A percentile compares a stretch with the other conserved stretches of the same genome.
Conservation (phyloP, 257 asterid species). For the Gardenia jasminoides region DNA sequence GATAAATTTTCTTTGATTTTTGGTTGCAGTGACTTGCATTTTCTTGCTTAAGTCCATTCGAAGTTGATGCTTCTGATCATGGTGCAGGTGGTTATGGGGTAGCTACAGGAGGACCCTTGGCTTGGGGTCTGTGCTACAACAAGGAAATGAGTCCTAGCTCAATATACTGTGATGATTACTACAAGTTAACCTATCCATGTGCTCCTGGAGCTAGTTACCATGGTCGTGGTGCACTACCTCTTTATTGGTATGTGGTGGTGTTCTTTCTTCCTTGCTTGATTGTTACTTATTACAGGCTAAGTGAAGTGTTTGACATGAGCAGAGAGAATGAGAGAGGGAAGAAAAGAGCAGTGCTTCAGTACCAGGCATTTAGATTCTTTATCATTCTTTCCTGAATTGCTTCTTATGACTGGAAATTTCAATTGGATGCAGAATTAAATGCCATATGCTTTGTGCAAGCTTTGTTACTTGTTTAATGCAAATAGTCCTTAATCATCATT, state of each 20-base stretch:
- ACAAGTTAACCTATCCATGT: slow-evolving; percentile 52
- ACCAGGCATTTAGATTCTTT: background rate
- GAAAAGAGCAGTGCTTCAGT: background rate
- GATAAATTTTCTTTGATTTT: background rate
- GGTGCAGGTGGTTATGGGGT: slow-evolving; percentile 86
- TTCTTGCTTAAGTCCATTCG: background rate
- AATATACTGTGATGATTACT: slow-evolving; percentile 37
- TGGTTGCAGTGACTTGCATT: background rate
- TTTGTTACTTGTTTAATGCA: background rate
- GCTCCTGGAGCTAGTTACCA: slow-evolving; percentile 73
- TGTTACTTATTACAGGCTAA: background rate
- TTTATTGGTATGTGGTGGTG: slow-evolving; percentile 57
- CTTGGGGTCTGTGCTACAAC: slow-evolving; percentile 93
- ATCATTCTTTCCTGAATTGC: background rate
- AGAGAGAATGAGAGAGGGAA: background rate
- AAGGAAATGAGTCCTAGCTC: slow-evolving; percentile 47
- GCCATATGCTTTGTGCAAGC: background rate
- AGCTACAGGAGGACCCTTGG: slow-evolving; percentile 90
- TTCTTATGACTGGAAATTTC: background rate
- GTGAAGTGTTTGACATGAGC: background rate
- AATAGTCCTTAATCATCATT: background rate
- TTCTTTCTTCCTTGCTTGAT: background rate
- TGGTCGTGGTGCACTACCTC: slow-evolving; percentile 91
- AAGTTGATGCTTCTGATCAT: background rate
- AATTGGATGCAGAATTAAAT: background rate